These are phyloP conservation scores for Diaporthe capsici DNA, from an alignment of 2,329 filamentous ascomycete species.

Conservation along the genomic window DNA sequence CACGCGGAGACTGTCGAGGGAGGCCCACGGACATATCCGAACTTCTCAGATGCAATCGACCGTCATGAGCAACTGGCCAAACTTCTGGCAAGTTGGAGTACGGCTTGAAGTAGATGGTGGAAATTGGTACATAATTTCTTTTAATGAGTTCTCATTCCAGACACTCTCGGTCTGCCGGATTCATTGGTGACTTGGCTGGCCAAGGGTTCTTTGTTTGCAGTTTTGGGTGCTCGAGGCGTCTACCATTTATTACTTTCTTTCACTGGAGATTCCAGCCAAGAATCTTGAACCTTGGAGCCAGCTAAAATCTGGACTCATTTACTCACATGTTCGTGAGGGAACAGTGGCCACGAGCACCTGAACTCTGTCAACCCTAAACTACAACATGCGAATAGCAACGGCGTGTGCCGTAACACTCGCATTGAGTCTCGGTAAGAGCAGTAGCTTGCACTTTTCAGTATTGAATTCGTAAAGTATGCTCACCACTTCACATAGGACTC, in stretches of 20 bases:
- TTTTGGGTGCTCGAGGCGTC: background rate
- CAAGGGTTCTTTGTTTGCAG: background rate
- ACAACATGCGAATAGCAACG: background rate
- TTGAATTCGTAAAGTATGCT: background rate
- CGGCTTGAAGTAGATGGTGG: background rate
- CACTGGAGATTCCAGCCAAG: background rate
- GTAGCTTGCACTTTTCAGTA: background rate
- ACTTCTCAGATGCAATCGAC: conserved; percentile 30
- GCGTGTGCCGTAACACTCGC: background rate
- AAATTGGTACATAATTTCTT: background rate
- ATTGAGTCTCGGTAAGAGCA: background rate
- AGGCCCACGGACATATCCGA: conserved; percentile 28
- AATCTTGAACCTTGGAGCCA: background rate
- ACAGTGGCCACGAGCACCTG: background rate
- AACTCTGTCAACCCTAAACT: background rate
- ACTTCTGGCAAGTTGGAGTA: conserved; percentile 24
- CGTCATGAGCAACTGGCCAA: conserved; percentile 38
- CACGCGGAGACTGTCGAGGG: conserved; percentile 13
- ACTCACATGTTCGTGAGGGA: background rate
- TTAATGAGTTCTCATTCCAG: conserved; percentile 10
- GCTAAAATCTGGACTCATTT: background rate
- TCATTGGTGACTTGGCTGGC: background rate
- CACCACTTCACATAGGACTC: background rate
- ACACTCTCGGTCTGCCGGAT: background rate
- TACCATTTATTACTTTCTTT: background rate